phyloP scores from a whole-genome alignment of 2,329 filamentous ascomycete species.

The Eutypella sp. region DNA sequence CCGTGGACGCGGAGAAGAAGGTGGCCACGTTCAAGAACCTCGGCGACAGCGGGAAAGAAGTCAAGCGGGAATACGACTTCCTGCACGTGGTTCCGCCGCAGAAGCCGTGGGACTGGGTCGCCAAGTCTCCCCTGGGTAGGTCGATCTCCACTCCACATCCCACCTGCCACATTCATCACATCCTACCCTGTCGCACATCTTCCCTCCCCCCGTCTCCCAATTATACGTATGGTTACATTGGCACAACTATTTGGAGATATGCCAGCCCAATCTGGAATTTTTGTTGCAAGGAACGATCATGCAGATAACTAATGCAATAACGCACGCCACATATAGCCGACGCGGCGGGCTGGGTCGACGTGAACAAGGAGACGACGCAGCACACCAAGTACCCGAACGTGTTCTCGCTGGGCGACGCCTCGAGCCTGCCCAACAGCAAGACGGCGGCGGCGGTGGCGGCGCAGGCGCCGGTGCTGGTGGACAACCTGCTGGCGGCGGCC shows the following conservation, averaged over 20 bases:
- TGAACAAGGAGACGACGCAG: constrained; percentile 28
- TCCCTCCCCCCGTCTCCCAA: neutral
- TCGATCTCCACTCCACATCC: no score
- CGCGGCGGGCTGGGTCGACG: constrained; percentile 28
- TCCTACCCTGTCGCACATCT: neutral
- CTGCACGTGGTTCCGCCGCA: constrained; percentile 33
- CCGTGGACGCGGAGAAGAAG: constrained; percentile 29
- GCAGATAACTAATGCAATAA: constrained; percentile 34
- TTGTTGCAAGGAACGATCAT: no score
- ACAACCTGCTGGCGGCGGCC: constrained; percentile 33
- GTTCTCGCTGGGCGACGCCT: constrained; percentile 35
- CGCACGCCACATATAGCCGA: constrained; percentile 48
- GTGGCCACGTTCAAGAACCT: constrained; percentile 31
- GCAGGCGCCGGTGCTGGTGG: constrained; percentile 38
- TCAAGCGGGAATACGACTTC: constrained; percentile 30
- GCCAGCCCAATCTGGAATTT: neutral
- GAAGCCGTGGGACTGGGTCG: constrained; percentile 28
- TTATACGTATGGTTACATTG: neutral
- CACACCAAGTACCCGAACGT: constrained; percentile 33
- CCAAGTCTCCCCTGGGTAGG: constrained; percentile 32
- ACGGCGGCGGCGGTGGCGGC: constrained; percentile 41
- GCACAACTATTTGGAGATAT: no score
- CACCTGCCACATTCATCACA: no score
- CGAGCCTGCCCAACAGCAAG: constrained; percentile 36
- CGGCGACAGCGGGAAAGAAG: constrained; percentile 23